phyloP scores from a whole-genome alignment of 2,329 filamentous ascomycete genomes.

The Fonsecaea erecta region DNA sequence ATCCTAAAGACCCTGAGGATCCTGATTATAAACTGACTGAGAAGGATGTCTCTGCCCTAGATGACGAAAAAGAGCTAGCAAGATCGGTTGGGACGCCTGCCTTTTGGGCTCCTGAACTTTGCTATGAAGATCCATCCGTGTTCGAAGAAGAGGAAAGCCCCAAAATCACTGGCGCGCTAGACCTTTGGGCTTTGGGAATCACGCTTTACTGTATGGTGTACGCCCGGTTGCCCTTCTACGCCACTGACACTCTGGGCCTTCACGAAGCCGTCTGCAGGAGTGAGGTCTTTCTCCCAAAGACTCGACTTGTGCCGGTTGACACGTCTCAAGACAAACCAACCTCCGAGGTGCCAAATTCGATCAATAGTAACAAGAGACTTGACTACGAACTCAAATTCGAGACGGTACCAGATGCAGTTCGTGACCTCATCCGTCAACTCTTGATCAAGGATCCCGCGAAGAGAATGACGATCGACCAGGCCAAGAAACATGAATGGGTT shows the following conservation, averaged over 20 bases:
- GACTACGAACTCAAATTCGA: constrained; percentile 84
- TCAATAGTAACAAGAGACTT: constrained; percentile 70
- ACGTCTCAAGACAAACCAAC: constrained; percentile 36
- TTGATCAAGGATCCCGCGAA: constrained; percentile 87
- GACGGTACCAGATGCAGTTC: constrained; percentile 76
- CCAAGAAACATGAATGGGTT: constrained; percentile 94
- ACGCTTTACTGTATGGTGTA: constrained; percentile 95
- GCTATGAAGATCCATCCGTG: constrained; percentile 75
- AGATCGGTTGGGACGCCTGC: constrained; percentile 97
- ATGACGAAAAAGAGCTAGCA: constrained; percentile 93
- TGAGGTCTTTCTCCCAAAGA: constrained; percentile 84
- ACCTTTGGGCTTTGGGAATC: constrained; percentile 95
- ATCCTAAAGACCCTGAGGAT: constrained; percentile 81
- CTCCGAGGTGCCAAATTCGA: constrained; percentile 49
- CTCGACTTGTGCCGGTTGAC: constrained; percentile 75
- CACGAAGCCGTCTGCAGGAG: constrained; percentile 90
- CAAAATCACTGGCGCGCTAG: constrained; percentile 89
- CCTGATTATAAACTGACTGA: constrained; percentile 70
- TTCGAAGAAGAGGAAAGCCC: constrained; percentile 56
- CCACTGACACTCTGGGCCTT: constrained; percentile 82
- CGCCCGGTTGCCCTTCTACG: constrained; percentile 88
- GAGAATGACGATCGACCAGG: constrained; percentile 85
- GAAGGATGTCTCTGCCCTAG: constrained; percentile 83
- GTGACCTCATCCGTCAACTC: constrained; percentile 77
- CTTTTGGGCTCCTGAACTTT: constrained; percentile 96